Evolutionary conservation across 345 rosid species (phyloP), one percentile per base, ranked within the genome.

Genomic region (Rhodamnia argentea): DNA sequence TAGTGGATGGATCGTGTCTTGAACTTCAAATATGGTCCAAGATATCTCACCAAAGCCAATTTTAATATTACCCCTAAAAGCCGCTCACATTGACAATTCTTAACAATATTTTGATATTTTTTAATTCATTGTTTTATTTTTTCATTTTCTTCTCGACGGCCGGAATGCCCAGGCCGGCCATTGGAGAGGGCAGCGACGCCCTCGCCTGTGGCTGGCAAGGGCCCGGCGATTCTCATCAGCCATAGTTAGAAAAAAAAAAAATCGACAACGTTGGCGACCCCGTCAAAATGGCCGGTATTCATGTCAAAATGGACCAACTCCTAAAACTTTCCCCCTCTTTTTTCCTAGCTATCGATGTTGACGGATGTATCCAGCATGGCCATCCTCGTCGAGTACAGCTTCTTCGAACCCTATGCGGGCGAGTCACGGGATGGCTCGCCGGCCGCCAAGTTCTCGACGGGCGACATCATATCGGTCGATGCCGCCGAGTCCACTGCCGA

Each of bases 361-460:
- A 37, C 86, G 24, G 84, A 57, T 53, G 82, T 58, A 83, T 90
- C 92, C 57, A 87, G 57, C 90, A 92, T 90, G 94, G 94, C 94
- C 4, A 58, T 89, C 37, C 51, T 94, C 84, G 12, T 74, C 3
- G 94, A 92, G 58, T 86, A 92, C 47, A 76, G 86, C 88, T 94
- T 94, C 91, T 86, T 82, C 11, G 93, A 92, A 50, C 89, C 94
- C 10, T 92, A 94, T 29, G 96, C 90, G 0, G 94, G 96, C 9
- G 92, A 91, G 84, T 91, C 96, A 16, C 90, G 87, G 86, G 92
- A 89, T 4, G 92, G 93, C 23, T 86, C 88, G 27, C 54, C 84
- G 2, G 90, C 90, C 0, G 93, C 94, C 52, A 92, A 86, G 83
- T 91, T 92, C 87, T 87, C 86, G 16, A 91, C 88, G 0, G 94